Base-by-base conservation (phyloP, 2,329 filamentous ascomycete genomes). In the Aspergillus niger region DNA sequence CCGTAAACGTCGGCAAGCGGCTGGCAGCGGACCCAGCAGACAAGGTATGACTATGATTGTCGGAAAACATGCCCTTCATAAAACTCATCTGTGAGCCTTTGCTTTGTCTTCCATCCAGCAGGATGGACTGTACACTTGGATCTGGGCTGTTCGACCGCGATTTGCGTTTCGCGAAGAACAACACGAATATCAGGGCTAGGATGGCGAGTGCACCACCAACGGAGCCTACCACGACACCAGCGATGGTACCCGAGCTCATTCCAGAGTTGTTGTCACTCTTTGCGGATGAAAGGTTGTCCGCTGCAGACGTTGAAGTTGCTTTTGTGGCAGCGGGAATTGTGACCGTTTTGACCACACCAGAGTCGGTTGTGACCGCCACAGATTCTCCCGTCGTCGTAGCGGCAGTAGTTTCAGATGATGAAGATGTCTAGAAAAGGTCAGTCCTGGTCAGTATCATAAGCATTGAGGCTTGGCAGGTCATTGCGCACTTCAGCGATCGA, bases 221-320 rank as follows among this genome's bases (percentile, higher is more conserved):
- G 11, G 76, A 69, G 59, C 79, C 79, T 28, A 81, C 70, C 3
- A 79, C 76, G 53, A 80, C 75, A 28, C 79, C 79, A 5, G 78
- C 79, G 59, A 81, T 78, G 10, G 74, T 73, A 32, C 79, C 79
- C 17, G 73, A 73, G 38, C 74, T 76, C 38, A 80, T 58, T 11
- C 70, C 66, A 20, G 71, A 73, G 17, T 60, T 56, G 38, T 58
- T 50, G 11, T 44, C 50, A 20, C 64, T 57, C n/a, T 55, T 56
- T 20, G 63, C 50, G 8, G 54, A 59, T 28, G 26, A 36, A 10
- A 44, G 36, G 15, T n/a, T 65, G 38, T 55, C 58, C 7, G 66
- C 55, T 2, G 67, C 60, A 10, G 66, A 56, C 44, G 63, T 59
- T 10, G 69, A 60, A 20, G 65, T 64, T 59, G 65, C 30, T 53